phyloP scores from a whole-genome alignment of 495 filamentous ascomycete species.

The Penicillium herquei region DNA sequence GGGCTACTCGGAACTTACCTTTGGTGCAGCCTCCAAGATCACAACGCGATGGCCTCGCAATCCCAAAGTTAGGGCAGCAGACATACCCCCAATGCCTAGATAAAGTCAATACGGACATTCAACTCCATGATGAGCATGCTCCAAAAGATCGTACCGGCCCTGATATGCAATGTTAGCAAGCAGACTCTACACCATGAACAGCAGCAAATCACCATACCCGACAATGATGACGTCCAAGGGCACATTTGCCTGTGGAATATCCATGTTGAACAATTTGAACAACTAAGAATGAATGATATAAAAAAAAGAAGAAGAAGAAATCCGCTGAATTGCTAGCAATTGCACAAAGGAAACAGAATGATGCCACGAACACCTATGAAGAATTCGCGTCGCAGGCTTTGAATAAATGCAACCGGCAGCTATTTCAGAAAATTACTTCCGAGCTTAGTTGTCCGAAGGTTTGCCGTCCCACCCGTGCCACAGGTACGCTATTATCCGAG shows the following conservation, averaged over 20 bases:
- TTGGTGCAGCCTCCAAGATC: slow-evolving; percentile 38
- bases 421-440: slow-evolving; percentile 14
- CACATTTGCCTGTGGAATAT: slow-evolving; percentile 22
- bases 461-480: slow-evolving; percentile 23
- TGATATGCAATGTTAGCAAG: slow-evolving; percentile 17
- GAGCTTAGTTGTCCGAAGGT: slow-evolving; percentile 8
- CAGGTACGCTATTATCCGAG: slow-evolving; percentile 3
- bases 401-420: slow-evolving; percentile 2
- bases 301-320: not conserved
- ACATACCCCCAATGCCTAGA: slow-evolving; percentile 63
- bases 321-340: not conserved
- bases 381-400: not conserved
- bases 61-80: slow-evolving; percentile 60
- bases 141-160: slow-evolving; percentile 32
- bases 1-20: slow-evolving; percentile 17
- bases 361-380: not conserved
- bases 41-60: slow-evolving; percentile 47
- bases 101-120: not conserved
- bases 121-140: not conserved
- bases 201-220: slow-evolving; percentile 23
- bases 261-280: slow-evolving; percentile 15
- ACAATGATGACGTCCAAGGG: slow-evolving; percentile 34
- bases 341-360: not conserved
- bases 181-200: not conserved
- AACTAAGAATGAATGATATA: not conserved